A percentile compares a stretch with the other conserved stretches of the same genome.
Evolutionary conservation across 2,329 filamentous ascomycete species (phyloP).

Genomic region (Camillea tinctor): DNA sequence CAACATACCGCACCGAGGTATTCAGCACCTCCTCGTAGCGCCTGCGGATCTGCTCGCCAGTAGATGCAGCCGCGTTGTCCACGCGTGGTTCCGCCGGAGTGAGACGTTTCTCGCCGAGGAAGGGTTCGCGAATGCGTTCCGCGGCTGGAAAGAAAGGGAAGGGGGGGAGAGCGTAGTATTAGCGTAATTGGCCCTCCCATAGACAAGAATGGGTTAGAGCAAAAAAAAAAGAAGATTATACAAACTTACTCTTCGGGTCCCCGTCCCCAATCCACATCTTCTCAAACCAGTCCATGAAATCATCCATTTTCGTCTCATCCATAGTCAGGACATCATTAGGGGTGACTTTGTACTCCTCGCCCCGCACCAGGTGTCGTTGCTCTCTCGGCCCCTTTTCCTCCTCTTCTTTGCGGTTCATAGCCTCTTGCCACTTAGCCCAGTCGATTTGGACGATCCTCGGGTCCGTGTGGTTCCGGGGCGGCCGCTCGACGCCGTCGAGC

Average conservation of each 20-base stretch:
- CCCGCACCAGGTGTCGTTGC: slow-evolving; percentile 16
- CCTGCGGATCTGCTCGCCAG: slow-evolving; percentile 9
- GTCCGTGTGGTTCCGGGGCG: slow-evolving; percentile 50
- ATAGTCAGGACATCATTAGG: slow-evolving; percentile 42
- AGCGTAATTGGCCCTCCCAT: not conserved
- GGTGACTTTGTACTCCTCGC: slow-evolving; percentile 31
- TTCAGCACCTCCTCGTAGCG: slow-evolving; percentile 22
- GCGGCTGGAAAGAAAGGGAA: slow-evolving; percentile 13
- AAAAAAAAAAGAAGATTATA: not conserved
- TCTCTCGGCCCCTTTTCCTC: slow-evolving; percentile 10
- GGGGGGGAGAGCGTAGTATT: not conserved
- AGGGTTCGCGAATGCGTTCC: slow-evolving; percentile 25
- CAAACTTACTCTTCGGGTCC: slow-evolving; percentile 38
- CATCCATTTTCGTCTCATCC: slow-evolving; percentile 61
- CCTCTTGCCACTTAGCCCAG: slow-evolving; percentile 68
- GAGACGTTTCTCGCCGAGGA: slow-evolving; percentile 17
- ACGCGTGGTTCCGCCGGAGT: not conserved
- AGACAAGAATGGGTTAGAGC: not conserved
- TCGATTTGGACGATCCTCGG: slow-evolving; percentile 61
- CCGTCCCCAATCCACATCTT: slow-evolving; percentile 57
- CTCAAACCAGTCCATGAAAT: slow-evolving; percentile 80
- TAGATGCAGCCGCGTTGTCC: no score
- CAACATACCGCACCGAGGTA: slow-evolving; percentile 13
- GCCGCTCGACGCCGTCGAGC: slow-evolving; percentile 58
- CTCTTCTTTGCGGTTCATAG: slow-evolving; percentile 40